Base-by-base conservation (phyloP, 495 filamentous ascomycete species). In the Neurospora sp. region DNA sequence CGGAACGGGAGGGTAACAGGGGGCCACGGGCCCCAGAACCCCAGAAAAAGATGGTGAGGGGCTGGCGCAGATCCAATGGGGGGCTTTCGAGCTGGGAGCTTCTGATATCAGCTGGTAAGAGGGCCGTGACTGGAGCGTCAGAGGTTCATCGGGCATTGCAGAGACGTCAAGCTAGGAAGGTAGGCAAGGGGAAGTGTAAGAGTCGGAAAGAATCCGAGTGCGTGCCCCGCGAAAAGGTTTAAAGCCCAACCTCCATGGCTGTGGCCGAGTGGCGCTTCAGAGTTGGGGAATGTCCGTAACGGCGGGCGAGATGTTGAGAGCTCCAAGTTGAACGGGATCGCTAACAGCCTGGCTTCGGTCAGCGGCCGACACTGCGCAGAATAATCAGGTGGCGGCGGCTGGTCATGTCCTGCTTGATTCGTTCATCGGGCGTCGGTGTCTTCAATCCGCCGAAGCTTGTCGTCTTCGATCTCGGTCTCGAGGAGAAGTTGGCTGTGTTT, bases 241-340 rank as follows among this genome's bases (percentile, higher is more conserved):
- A 6, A 59, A 62, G 54, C 14, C 54, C 54, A 62, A 62, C 54
- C 27, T 14, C 48, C 27, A 59, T 12, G 2, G 14, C 44, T 27
- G 10, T 59, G 48, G 27, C 23, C 9, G 12, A 16, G 54, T 62
- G 54, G 54, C 54, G 54, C 14, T 62, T 62, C 6, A 35, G n/a
- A n/a, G n/a, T 66, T 79, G 78, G 78, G 78, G 78, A 77, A 79
- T 77, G 77, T 79, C 78, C 78, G 78, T 62, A 62, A 62, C 54
- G 27, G 23, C 27, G 54, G 20, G 42, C 18, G 42, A n/a, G 18
- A 16, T 14, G 39, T 39, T 39, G 14, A 41, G 41, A 16, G 16
- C 18, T 2, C 39, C 40, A 18, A 44, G 44, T 20, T 10, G 10
- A 23, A 54, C 42, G 18, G 7, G 8, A 46, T 46, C 16, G 41